Evolutionary conservation across 2,329 filamentous ascomycete species (phyloP).

Genomic region (Mariannaea sp.): DNA sequence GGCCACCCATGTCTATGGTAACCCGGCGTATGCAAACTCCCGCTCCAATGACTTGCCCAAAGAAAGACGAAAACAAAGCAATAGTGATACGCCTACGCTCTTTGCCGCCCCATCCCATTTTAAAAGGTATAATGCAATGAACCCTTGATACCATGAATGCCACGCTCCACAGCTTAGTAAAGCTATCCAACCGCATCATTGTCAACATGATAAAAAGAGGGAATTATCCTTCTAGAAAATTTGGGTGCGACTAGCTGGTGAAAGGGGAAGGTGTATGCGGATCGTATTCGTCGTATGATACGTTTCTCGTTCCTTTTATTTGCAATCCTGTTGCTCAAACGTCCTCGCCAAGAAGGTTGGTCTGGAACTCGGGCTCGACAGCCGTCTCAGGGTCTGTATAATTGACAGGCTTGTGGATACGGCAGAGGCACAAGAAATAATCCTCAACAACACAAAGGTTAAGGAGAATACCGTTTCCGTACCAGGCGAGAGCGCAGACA

Average conservation of each 20-base stretch:
- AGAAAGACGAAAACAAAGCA: too few relatives aligned
- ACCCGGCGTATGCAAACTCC: slow-evolving; percentile 8
- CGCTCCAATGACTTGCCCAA: slow-evolving; percentile 1
- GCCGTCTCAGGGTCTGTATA: slow-evolving; percentile 45
- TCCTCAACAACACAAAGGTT: slow-evolving; percentile 71
- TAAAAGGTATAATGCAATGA: neutral
- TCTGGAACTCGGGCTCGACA: slow-evolving; percentile 42
- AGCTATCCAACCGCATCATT: neutral
- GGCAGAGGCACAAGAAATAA: slow-evolving; percentile 65
- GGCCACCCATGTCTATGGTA: slow-evolving; percentile 12
- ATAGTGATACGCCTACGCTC: slow-evolving; percentile 6
- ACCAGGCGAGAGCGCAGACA: slow-evolving; percentile 69
- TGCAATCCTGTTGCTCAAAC: slow-evolving; percentile 17
- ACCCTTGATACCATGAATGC: neutral
- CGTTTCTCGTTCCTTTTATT: slow-evolving; percentile 17
- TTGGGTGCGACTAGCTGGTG: slow-evolving; percentile 1
- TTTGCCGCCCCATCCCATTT: slow-evolving; percentile 2
- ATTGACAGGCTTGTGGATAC: slow-evolving; percentile 67
- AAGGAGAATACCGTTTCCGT: slow-evolving; percentile 57
- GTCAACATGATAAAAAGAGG: neutral
- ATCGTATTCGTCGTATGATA: slow-evolving; percentile 11
- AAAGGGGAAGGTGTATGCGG: neutral
- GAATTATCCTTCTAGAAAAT: neutral
- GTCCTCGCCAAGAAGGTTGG: slow-evolving; percentile 29
- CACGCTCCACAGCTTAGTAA: neutral